A percentile compares a stretch with the other conserved stretches of the same genome.
These are phyloP conservation scores for Bipolaris gigantea DNA, from an alignment of 2,329 filamentous ascomycete genomes.

Conservation along the genomic window DNA sequence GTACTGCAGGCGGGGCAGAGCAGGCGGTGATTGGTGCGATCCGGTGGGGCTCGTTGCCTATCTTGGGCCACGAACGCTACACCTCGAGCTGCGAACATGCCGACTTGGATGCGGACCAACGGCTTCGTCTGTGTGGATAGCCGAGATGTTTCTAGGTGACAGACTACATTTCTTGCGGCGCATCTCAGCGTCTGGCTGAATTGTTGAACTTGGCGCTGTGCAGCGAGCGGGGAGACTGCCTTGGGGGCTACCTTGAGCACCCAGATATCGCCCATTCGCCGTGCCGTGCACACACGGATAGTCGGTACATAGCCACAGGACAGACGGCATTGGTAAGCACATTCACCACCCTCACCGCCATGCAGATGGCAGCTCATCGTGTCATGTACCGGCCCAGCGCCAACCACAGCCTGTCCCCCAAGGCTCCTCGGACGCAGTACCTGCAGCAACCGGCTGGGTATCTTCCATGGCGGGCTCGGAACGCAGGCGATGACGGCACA, in stretches of 20 bases:
- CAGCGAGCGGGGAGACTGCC: too few species aligned
- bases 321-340: background rate
- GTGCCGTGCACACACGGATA: too few species aligned
- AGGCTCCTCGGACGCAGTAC: slow-evolving; percentile 19
- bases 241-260: too few species aligned
- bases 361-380: background rate
- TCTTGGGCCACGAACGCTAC: slow-evolving; percentile 6
- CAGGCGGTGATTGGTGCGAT: slow-evolving; percentile 5
- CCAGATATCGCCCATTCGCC: too few species aligned
- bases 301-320: background rate
- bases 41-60: background rate
- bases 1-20: slow-evolving; percentile 14
- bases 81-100: slow-evolving; percentile 12
- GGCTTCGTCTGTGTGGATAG: background rate
- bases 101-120: background rate
- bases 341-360: background rate
- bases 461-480: slow-evolving; percentile 3
- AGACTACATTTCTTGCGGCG: too few species aligned
- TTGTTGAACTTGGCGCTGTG: too few species aligned
- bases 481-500: slow-evolving; percentile 24
- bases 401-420: background rate
- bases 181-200: background rate
- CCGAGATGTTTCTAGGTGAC: background rate
- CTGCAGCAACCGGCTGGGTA: slow-evolving; percentile 26
- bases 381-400: background rate